A percentile compares a stretch with the other conserved stretches of the same genome.
Evolutionary conservation across 768 basidiomycete species (phyloP).

Genomic region (Leucosporidium yakuticum): DNA sequence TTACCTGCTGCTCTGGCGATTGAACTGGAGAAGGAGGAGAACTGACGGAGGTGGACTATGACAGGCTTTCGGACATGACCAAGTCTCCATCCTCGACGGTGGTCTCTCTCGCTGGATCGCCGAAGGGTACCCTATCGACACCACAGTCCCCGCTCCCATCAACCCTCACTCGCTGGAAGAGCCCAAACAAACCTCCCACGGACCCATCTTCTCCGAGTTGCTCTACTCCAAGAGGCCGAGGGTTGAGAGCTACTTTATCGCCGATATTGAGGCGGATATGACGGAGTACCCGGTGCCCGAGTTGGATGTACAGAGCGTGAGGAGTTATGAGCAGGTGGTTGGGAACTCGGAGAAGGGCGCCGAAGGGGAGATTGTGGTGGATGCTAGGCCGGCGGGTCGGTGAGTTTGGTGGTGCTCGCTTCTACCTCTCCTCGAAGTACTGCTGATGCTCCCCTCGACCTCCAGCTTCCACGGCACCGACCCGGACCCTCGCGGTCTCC

Average conservation of each 20-base stretch:
- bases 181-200: background rate
- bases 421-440: background rate
- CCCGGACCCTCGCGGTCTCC: conserved; percentile 81
- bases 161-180: conserved; percentile 18
- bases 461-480: conserved; percentile 69
- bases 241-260: conserved; percentile 30
- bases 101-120: conserved; percentile 56
- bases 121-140: conserved; percentile 30
- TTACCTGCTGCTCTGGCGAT: background rate
- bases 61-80: conserved; percentile 71
- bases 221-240: conserved; percentile 20
- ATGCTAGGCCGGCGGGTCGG: conserved; percentile 81
- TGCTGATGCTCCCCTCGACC: conserved; percentile 13
- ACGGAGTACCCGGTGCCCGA: conserved; percentile 16
- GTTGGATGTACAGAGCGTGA: background rate
- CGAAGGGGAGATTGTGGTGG: conserved; percentile 48
- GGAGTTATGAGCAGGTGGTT: conserved; percentile 62
- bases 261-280: conserved; percentile 47
- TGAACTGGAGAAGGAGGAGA: background rate
- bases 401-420: conserved; percentile 43
- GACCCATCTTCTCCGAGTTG: conserved; percentile 17
- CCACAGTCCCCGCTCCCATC: background rate
- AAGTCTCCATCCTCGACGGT: conserved; percentile 85
- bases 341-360: conserved; percentile 57
- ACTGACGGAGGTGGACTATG: background rate